Conservation (phyloP, 2,329 filamentous ascomycete genomes). For the Harringtonia aguacate region DNA sequence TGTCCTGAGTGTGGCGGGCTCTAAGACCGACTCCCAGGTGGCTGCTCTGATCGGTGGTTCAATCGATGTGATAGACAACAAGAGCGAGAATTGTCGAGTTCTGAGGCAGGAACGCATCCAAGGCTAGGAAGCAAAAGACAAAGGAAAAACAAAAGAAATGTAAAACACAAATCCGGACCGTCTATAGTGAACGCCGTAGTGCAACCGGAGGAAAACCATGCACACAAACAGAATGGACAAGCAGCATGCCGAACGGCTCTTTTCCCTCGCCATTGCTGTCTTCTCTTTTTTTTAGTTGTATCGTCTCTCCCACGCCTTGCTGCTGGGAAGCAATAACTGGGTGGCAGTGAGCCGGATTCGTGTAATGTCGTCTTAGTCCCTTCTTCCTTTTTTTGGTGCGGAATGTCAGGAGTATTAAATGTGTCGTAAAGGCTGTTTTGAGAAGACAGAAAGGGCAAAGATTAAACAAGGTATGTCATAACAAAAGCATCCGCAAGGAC, state of each 20-base stretch:
- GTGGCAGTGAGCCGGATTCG: constrained; percentile 20
- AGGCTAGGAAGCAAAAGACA: no score
- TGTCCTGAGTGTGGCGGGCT: no score
- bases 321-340: constrained; percentile 15
- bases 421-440: constrained; percentile 7
- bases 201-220: neutral
- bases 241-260: neutral
- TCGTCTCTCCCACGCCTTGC: constrained; percentile 10
- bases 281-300: neutral
- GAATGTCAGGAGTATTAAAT: constrained; percentile 21
- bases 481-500: neutral
- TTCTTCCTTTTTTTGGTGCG: constrained; percentile 1
- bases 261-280: neutral
- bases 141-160: no score
- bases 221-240: neutral
- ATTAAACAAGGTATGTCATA: neutral
- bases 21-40: no score
- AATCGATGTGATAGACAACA: no score
- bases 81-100: no score
- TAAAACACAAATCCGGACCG: no score
- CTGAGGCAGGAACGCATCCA: no score
- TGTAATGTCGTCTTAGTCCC: constrained; percentile 11
- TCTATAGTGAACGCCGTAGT: no score
- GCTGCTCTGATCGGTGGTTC: no score
- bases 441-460: neutral